Evolutionary conservation across 495 filamentous ascomycete genomes (phyloP).

Genomic region (Penicillium parvum): DNA sequence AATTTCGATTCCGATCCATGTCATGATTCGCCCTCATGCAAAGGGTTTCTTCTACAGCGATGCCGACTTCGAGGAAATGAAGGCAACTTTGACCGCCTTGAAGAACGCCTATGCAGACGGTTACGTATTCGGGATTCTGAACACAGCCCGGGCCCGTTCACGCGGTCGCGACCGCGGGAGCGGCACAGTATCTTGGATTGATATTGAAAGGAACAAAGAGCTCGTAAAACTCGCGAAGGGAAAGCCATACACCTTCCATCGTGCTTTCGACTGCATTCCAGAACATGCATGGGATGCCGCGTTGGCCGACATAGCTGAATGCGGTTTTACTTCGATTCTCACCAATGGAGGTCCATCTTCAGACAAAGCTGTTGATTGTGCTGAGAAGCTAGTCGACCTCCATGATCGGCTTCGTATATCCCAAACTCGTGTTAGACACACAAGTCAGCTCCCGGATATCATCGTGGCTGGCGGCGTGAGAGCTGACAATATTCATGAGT

Average conservation of each 20-base stretch:
- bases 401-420: not conserved
- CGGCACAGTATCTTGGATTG: conserved; percentile 19
- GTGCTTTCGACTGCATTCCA: conserved; percentile 46
- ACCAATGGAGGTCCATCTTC: conserved; percentile 42
- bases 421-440: not conserved
- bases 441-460: conserved; percentile 12
- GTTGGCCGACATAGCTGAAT: conserved; percentile 28
- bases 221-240: conserved; percentile 38
- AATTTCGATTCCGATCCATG: conserved; percentile 39
- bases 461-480: conserved; percentile 42
- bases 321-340: conserved; percentile 44
- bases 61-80: conserved; percentile 39
- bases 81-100: conserved; percentile 27
- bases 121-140: conserved; percentile 49
- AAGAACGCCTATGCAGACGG: conserved; percentile 37
- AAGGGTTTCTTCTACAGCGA: conserved; percentile 38
- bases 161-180: not conserved
- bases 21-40: conserved; percentile 48
- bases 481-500: conserved; percentile 25
- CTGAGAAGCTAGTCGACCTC: conserved; percentile 11
- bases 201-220: conserved; percentile 30
- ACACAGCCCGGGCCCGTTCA: conserved; percentile 1
- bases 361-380: conserved; percentile 13
- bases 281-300: conserved; percentile 23
- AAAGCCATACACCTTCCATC: conserved; percentile 50